These are phyloP conservation scores for Aureobasidium zeae DNA, from an alignment of 2,329 filamentous ascomycete genomes.

Conservation along the genomic window DNA sequence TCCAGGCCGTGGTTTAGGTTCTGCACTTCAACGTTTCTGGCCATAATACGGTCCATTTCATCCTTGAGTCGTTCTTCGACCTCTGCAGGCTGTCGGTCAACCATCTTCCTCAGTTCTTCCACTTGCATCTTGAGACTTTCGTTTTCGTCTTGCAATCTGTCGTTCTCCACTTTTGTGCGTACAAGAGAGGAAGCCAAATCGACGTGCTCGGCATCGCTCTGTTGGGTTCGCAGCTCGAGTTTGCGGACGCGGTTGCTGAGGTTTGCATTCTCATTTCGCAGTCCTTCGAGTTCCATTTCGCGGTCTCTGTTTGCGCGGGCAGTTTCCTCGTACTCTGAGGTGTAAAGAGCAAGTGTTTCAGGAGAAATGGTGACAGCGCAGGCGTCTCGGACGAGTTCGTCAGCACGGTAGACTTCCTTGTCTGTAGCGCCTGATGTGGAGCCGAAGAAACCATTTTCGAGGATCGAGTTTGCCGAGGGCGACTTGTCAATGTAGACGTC, in stretches of 20 bases:
- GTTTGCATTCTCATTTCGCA: conserved; percentile 57
- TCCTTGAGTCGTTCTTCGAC: conserved; percentile 71
- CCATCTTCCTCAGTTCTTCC: conserved; percentile 71
- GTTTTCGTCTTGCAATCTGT: conserved; percentile 79
- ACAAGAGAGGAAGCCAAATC: conserved; percentile 85
- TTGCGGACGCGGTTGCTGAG: conserved; percentile 69
- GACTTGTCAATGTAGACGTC: conserved; percentile 95
- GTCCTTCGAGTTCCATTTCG: conserved; percentile 67
- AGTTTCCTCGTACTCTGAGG: conserved; percentile 85
- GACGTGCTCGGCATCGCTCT: conserved; percentile 83
- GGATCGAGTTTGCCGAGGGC: conserved; percentile 81
- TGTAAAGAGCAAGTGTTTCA: conserved; percentile 72
- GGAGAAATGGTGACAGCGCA: conserved; percentile 79
- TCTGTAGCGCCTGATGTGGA: conserved; percentile 71
- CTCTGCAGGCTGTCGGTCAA: conserved; percentile 82
- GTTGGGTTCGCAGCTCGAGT: conserved; percentile 79
- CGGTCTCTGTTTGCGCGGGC: conserved; percentile 71
- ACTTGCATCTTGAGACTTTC: conserved; percentile 81
- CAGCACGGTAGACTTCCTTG: conserved; percentile 91
- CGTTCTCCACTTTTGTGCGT: conserved; percentile 85
- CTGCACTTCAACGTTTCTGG: conserved; percentile 84
- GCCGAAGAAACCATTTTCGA: conserved; percentile 96
- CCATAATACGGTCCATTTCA: conserved; percentile 87
- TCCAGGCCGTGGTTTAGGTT: conserved; percentile 84
- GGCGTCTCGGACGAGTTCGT: conserved; percentile 86